A percentile compares a stretch with the other conserved stretches of the same genome.
Conservation (phyloP, 192 early-diverging fungal genomes). For the Podila clonocystis region DNA sequence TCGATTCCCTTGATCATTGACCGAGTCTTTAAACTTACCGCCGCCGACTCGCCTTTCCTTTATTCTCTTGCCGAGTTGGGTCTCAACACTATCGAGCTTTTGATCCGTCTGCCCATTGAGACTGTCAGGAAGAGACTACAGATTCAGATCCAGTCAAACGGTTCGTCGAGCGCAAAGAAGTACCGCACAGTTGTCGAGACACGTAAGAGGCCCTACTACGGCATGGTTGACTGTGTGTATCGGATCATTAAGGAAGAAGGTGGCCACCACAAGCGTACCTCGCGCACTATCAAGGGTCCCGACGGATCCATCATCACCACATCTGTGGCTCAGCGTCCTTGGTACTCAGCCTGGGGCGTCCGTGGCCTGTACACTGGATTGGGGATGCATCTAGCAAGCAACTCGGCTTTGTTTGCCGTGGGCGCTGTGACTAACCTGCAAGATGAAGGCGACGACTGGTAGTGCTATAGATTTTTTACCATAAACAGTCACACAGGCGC, state of each 20-base stretch:
- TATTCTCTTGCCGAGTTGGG: conserved; percentile 73
- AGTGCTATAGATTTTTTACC: neutral
- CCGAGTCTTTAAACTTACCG: conserved; percentile 68
- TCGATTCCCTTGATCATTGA: conserved; percentile 74
- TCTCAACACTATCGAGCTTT: conserved; percentile 76
- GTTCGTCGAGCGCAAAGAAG: conserved; percentile 49
- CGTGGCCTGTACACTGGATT: conserved; percentile 80
- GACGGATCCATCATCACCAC: conserved; percentile 19
- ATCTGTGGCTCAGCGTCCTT: conserved; percentile 24
- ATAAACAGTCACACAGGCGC: neutral
- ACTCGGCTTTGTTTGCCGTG: conserved; percentile 69
- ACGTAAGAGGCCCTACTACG: conserved; percentile 76
- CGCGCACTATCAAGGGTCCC: conserved; percentile 8
- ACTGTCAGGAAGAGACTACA: conserved; percentile 88
- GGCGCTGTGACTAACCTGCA: conserved; percentile 70
- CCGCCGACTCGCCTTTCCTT: conserved; percentile 74
- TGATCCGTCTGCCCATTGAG: conserved; percentile 88
- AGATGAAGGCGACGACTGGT: conserved; percentile 58
- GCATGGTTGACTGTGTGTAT: conserved; percentile 76
- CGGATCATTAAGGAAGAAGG: conserved; percentile 84
- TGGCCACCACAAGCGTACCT: conserved; percentile 52
- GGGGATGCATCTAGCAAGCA: conserved; percentile 70
- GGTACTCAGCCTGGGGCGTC: conserved; percentile 69
- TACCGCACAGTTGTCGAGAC: conserved; percentile 74
- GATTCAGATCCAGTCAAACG: conserved; percentile 69